These are phyloP conservation scores for thale cress (Arabidopsis thaliana) DNA, from an alignment of 345 rosid genomes.

Conservation along the genomic window TAIR10.1 NC_003070.9:18256001-18256500, in stretches of 20 bases:
- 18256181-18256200: constrained; percentile 92
- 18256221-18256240: constrained; percentile 94
- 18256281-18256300: constrained; percentile 1
- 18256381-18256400: constrained; percentile 15
- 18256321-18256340: constrained; percentile 29
- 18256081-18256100: constrained; percentile 93
- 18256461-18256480: constrained; percentile 80
- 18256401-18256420: constrained; percentile 33
- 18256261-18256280: constrained; percentile 37
- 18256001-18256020: constrained; percentile 23
- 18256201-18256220: constrained; percentile 86
- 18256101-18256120: constrained; percentile 97
- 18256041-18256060: constrained; percentile 98
- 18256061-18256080: constrained; percentile 98
- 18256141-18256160: constrained; percentile 98
- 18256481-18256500: constrained; percentile 84
- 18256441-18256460: constrained; percentile 74
- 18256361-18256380: constrained; percentile 29
- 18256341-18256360: constrained; percentile 18
- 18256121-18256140: constrained; percentile 63
- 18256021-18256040: constrained; percentile 52
- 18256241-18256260: constrained; percentile 95
- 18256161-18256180: constrained; percentile 93
- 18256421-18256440: constrained; percentile 84
- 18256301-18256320: constrained; percentile 20